Conservation (phyloP, 805 yeast species). For the Wickerhamiella cacticola region DNA sequence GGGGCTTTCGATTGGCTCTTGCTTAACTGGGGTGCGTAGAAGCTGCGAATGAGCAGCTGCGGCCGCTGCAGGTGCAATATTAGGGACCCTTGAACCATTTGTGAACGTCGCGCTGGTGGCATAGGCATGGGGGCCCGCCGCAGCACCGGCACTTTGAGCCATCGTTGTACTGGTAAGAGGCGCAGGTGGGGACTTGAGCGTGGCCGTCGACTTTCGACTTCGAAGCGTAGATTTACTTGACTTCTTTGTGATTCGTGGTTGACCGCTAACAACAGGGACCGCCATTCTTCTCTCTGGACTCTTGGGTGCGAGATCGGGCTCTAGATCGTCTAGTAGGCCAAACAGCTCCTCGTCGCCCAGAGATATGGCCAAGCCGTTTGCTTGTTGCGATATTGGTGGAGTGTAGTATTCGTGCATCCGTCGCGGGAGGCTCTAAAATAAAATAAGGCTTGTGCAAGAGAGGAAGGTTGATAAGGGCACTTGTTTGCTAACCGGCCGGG, state of each 20-base stretch:
- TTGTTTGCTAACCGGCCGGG: background rate
- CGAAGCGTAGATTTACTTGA: constrained; percentile 5
- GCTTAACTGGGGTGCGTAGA: constrained; percentile 4
- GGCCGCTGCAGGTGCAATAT: constrained; percentile 13
- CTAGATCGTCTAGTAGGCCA: constrained; percentile 9
- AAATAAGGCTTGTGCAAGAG: background rate
- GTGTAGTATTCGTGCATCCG: constrained; percentile 10
- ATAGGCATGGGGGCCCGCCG: constrained; percentile 10
- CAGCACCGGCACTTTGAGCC: constrained; percentile 11
- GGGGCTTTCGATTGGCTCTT: constrained; percentile 15
- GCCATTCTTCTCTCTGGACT: background rate
- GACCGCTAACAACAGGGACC: background rate
- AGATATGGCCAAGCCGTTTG: constrained; percentile 4
- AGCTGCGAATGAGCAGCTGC: constrained; percentile 10
- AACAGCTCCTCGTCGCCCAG: constrained; percentile 12
- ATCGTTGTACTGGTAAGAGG: background rate
- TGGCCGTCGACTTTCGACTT: constrained; percentile 8
- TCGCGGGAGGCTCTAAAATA: background rate
- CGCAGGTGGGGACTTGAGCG: constrained; percentile 5
- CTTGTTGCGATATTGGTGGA: constrained; percentile 8
- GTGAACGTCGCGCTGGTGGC: background rate
- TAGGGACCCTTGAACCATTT: background rate
- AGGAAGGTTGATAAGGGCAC: background rate
- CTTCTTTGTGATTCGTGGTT: constrained; percentile 12
- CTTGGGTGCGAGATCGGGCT: background rate